These are phyloP conservation scores for Fomitopsis betulina DNA, from an alignment of 1,284 basidiomycete species.

Conservation along the genomic window DNA sequence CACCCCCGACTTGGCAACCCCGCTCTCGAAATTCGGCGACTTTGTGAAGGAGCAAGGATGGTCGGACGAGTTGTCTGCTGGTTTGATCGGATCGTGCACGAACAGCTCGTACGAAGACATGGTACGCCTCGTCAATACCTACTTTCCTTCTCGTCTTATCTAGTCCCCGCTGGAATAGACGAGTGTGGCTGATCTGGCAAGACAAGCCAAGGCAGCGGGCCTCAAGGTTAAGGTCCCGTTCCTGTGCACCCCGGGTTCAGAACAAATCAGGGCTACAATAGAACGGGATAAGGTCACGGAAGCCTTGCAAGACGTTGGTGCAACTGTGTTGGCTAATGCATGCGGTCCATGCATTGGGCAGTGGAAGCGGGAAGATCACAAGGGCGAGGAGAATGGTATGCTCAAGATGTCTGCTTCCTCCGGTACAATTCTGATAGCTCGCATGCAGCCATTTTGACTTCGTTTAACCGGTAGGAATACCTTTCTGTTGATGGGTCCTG, in stretches of 20 bases:
- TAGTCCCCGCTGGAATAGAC: slow-evolving; percentile 39
- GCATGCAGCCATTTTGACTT: slow-evolving; percentile 83
- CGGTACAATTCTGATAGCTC: slow-evolving; percentile 2
- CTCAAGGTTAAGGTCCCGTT: slow-evolving; percentile 88
- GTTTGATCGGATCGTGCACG: slow-evolving; percentile 95
- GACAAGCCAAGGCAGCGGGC: slow-evolving; percentile 85
- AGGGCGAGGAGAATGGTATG: slow-evolving; percentile 88
- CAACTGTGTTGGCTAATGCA: slow-evolving; percentile 92
- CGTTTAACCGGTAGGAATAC: slow-evolving; percentile 78
- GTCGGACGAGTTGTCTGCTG: slow-evolving; percentile 90
- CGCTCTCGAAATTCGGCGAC: slow-evolving; percentile 85
- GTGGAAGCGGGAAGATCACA: slow-evolving; percentile 93
- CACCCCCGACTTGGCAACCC: slow-evolving; percentile 95
- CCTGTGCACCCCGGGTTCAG: slow-evolving; percentile 95
- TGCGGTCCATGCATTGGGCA: slow-evolving; percentile 99
- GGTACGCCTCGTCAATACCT: slow-evolving; percentile 37
- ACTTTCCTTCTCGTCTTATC: not conserved
- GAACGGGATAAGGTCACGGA: slow-evolving; percentile 89
- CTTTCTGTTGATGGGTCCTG: not conserved
- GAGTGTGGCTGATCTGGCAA: slow-evolving; percentile 86
- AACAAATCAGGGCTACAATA: slow-evolving; percentile 97
- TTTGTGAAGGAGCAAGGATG: slow-evolving; percentile 85
- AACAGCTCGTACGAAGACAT: slow-evolving; percentile 97
- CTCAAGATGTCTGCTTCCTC: not conserved
- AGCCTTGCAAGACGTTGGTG: slow-evolving; percentile 83